Evolutionary conservation across 169 alveolate species (phyloP).

Genomic region (Pseudocohnilembus persalinus): DNA sequence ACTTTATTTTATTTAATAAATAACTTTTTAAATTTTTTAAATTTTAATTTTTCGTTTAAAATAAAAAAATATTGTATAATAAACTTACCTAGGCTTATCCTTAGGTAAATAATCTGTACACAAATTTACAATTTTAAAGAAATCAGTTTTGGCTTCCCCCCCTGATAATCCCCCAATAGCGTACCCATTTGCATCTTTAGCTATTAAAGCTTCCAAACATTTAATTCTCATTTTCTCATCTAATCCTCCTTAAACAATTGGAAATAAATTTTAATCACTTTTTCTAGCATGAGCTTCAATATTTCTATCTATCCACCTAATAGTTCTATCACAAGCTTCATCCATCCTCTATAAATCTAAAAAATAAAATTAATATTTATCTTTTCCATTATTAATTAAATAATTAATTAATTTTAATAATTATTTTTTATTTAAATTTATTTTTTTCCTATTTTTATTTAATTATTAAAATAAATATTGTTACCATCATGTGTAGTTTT

Average conservation of each 20-base stretch:
- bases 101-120: conserved; percentile 82
- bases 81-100: conserved; percentile 56
- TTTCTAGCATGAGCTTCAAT: conserved; percentile 92
- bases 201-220: conserved; percentile 81
- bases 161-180: conserved; percentile 99
- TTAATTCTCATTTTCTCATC: conserved; percentile 86
- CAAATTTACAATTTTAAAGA: conserved; percentile 90
- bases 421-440: no score
- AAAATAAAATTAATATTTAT: no score
- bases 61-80: conserved; percentile 44
- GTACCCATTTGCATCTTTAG: conserved; percentile 94
- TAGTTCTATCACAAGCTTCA: conserved; percentile 92
- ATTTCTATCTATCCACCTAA: conserved; percentile 97
- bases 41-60: conserved; percentile 16
- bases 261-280: conserved; percentile 93
- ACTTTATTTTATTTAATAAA: no score
- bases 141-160: conserved; percentile 96
- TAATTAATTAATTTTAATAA: no score
- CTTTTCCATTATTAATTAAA: no score
- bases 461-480: no score
- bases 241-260: conserved; percentile 98
- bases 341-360: no score
- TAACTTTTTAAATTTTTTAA: no score
- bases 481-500: conserved; percentile 62
- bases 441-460: no score